Evolutionary conservation across 768 basidiomycete species (phyloP), one percentile per base, ranked within the genome.

Genomic region (Candolleomyces efflorescens): DNA sequence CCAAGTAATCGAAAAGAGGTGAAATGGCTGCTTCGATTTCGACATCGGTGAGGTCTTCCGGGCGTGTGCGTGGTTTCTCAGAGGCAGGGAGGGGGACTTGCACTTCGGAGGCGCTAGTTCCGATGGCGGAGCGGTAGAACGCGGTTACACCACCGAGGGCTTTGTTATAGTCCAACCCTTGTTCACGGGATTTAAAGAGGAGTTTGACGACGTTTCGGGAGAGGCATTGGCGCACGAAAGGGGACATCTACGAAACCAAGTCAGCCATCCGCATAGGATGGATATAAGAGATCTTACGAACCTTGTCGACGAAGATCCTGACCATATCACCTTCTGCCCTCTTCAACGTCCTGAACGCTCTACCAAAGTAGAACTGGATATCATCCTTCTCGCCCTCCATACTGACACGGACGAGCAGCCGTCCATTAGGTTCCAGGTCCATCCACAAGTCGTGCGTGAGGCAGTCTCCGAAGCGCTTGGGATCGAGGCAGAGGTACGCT

Each of bases 361-460:
- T 82, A 24, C 97, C 97, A 66, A 98, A 99, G 78, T 90, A 95
- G 77, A 97, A 99, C 63, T 91, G 91, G 7, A 94, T 92, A 68
- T 99, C 97, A 64, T 97, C 94, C 73, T 96, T 94, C 79, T 98
- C 97, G 54, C 95, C 94, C 67, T 99, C 97, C 94, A 98, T 97
- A 67, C 93, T 95, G 58, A 98, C 82, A 18, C 97, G 83, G 32
- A 97, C 76, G 38, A 97, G 74, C 51, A 98, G 81, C 36, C 93
- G 83, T 4, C 97, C 94, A 54, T 85, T 81, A 0, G 87, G 85
- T 67, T 98, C 95, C 15, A 98, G 75, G 59, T 92, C 89, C 75
- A 95, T 81, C 90, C 94, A 94, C 6, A 95, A 69, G 59, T 99
- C 97, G 65, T 94, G 94, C 2, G 93, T 78, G 59, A 98, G 75